These are phyloP conservation scores for Alternaria tenuissima DNA, from an alignment of 2,329 filamentous ascomycete species.

Conservation along the genomic window DNA sequence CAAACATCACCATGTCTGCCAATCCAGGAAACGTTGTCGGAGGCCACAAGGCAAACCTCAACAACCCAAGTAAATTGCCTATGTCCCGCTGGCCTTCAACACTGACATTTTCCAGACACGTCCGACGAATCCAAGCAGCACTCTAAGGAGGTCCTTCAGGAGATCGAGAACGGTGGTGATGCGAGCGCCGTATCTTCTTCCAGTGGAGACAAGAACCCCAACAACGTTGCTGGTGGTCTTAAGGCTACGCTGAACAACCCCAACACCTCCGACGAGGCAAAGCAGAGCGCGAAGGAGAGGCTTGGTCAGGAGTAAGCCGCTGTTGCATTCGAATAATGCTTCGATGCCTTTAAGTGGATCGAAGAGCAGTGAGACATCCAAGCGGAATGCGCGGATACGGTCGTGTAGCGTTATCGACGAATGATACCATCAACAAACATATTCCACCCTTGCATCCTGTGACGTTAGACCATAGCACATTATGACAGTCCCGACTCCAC, in stretches of 20 bases:
- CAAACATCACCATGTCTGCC: conserved; percentile 50
- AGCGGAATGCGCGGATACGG: neutral
- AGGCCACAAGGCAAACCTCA: conserved; percentile 67
- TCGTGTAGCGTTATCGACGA: neutral
- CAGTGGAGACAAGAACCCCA: conserved; percentile 59
- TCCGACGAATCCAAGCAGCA: conserved; percentile 65
- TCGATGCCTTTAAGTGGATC: neutral
- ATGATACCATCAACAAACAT: neutral
- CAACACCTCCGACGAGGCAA: conserved; percentile 65
- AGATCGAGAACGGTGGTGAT: conserved; percentile 57
- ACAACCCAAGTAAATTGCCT: conserved; percentile 58
- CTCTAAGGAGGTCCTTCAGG: conserved; percentile 62
- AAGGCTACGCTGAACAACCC: conserved; percentile 63
- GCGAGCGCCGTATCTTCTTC: conserved; percentile 31
- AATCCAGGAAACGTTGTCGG: conserved; percentile 62
- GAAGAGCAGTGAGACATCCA: conserved; percentile 2
- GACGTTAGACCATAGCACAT: neutral
- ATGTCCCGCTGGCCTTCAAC: neutral
- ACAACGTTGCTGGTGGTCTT: conserved; percentile 56
- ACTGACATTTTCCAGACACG: conserved; percentile 48
- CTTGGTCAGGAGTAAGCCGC: conserved; percentile 49
- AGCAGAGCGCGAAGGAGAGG: conserved; percentile 63
- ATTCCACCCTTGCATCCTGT: neutral
- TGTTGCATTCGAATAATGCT: neutral
- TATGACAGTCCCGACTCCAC: neutral